Evolutionary conservation across 371 early-diverging fungal species (phyloP).

Genomic region (Mucor sp.): DNA sequence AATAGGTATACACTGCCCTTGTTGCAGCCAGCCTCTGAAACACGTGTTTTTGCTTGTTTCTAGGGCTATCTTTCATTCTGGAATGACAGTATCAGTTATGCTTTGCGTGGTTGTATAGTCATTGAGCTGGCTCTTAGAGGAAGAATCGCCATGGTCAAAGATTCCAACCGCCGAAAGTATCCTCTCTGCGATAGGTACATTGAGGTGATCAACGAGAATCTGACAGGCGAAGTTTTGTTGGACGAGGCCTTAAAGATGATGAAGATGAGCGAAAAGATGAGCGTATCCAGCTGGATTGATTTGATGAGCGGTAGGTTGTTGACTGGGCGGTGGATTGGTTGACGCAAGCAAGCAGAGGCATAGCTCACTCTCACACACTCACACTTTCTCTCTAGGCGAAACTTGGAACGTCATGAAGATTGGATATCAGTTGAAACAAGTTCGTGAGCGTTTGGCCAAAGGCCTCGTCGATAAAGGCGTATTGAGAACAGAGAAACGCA

Average conservation of each 20-base stretch:
- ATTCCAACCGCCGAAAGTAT: slow-evolving; percentile 80
- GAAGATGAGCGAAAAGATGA: slow-evolving; percentile 72
- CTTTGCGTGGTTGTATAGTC: slow-evolving; percentile 91
- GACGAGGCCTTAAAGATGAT: slow-evolving; percentile 94
- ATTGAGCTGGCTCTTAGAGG: slow-evolving; percentile 93
- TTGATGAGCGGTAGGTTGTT: slow-evolving; percentile 84
- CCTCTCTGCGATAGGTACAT: slow-evolving; percentile 79
- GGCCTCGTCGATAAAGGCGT: slow-evolving; percentile 98
- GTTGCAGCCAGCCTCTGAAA: neutral
- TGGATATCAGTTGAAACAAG: slow-evolving; percentile 96
- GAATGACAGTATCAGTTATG: slow-evolving; percentile 98
- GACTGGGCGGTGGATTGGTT: no score
- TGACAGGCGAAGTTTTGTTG: slow-evolving; percentile 94
- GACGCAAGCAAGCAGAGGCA: no score
- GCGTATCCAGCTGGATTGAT: slow-evolving; percentile 94
- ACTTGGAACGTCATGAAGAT: slow-evolving; percentile 97
- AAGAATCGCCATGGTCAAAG: slow-evolving; percentile 86
- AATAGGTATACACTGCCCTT: neutral
- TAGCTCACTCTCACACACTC: no score
- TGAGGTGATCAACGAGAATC: slow-evolving; percentile 79
- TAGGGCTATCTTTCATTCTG: slow-evolving; percentile 96
- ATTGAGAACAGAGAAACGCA: slow-evolving; percentile 91
- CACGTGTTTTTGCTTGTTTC: slow-evolving; percentile 7
- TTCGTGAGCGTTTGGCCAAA: slow-evolving; percentile 94
- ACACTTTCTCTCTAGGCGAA: slow-evolving; percentile 85